Evolutionary conservation across 2,329 filamentous ascomycete species (phyloP).

Genomic region (Chaetothyriales sp.): DNA sequence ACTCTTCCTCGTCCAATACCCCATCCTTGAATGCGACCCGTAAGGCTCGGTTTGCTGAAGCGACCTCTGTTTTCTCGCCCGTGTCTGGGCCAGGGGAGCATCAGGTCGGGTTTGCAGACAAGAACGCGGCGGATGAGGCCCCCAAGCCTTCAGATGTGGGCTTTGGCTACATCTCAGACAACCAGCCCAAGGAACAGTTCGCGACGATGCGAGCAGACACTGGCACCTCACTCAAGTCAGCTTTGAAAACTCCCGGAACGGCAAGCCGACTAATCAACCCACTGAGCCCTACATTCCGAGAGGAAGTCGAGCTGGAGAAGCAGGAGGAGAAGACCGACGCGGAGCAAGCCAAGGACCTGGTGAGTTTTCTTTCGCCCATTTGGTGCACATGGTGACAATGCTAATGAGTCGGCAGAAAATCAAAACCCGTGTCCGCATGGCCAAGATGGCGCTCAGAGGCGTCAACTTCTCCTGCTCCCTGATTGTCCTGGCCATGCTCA

Average conservation of each 20-base stretch:
- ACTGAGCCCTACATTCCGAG: conserved; percentile 76
- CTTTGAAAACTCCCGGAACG: conserved; percentile 73
- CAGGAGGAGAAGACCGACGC: conserved; percentile 67
- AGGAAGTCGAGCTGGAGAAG: conserved; percentile 78
- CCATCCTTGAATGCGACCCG: conserved; percentile 37
- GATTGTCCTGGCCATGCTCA: conserved; percentile 82
- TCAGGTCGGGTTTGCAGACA: conserved; percentile 38
- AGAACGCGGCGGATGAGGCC: conserved; percentile 36
- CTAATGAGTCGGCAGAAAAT: conserved; percentile 54
- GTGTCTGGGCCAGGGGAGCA: conserved; percentile 33
- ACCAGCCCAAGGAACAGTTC: conserved; percentile 32
- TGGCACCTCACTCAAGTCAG: conserved; percentile 62
- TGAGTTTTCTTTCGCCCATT: conserved; percentile 35
- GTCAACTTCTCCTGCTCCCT: conserved; percentile 95
- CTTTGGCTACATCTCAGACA: conserved; percentile 70
- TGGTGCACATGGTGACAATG: conserved; percentile 1
- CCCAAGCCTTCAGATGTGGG: conserved; percentile 63
- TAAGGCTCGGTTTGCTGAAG: conserved; percentile 49
- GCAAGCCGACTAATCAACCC: conserved; percentile 62
- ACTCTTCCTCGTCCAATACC: conserved; percentile 16
- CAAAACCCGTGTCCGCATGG: conserved; percentile 78
- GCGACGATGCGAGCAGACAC: conserved; percentile 33
- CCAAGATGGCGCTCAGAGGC: conserved; percentile 85
- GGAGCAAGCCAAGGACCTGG: conserved; percentile 73
- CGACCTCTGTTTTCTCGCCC: conserved; percentile 48